phyloP scores from a whole-genome alignment of 331 rosid species.

The Quercus lobata region DNA sequence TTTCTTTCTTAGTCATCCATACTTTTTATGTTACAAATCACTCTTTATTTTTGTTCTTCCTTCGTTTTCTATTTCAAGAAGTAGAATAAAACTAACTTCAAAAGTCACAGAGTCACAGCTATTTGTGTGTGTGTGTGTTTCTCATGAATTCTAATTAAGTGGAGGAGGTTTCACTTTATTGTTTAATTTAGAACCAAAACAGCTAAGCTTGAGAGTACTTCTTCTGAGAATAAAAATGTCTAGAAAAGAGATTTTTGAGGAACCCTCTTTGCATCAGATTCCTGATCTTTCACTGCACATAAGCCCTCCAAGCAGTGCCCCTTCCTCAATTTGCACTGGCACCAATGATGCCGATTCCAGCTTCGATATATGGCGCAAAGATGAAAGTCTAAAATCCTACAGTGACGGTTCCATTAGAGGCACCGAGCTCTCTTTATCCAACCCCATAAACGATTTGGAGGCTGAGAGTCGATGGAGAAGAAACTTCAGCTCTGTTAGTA shows the following conservation, averaged over 20 bases:
- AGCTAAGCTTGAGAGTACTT: neutral
- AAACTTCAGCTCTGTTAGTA: conserved; percentile 1
- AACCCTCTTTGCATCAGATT: conserved; percentile 33
- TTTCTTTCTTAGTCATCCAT: conserved; percentile 11
- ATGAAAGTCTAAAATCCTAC: conserved; percentile 28
- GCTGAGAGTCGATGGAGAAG: conserved; percentile 47
- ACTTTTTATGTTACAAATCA: neutral
- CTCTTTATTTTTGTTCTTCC: neutral
- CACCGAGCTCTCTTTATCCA: conserved; percentile 47
- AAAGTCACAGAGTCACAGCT: neutral
- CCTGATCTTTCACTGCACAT: conserved; percentile 91
- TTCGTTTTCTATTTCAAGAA: conserved; percentile 16
- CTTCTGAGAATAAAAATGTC: conserved; percentile 33
- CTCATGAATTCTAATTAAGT: neutral
- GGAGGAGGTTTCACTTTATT: neutral
- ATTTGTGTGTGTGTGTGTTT: neutral
- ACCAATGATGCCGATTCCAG: conserved; percentile 30
- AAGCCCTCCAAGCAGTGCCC: conserved; percentile 62
- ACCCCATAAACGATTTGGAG: conserved; percentile 27
- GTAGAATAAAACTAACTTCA: conserved; percentile 2
- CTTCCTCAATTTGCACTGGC: conserved; percentile 42
- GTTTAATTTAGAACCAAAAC: neutral
- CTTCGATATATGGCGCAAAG: conserved; percentile 46
- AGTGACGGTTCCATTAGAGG: conserved; percentile 42
- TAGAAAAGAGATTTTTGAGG: conserved; percentile 22